Percentiles rank a stretch among this genome's conserved stretches.
phyloP scores from a whole-genome alignment of 1,284 basidiomycete species.

The Ceratobasidium sp. region DNA sequence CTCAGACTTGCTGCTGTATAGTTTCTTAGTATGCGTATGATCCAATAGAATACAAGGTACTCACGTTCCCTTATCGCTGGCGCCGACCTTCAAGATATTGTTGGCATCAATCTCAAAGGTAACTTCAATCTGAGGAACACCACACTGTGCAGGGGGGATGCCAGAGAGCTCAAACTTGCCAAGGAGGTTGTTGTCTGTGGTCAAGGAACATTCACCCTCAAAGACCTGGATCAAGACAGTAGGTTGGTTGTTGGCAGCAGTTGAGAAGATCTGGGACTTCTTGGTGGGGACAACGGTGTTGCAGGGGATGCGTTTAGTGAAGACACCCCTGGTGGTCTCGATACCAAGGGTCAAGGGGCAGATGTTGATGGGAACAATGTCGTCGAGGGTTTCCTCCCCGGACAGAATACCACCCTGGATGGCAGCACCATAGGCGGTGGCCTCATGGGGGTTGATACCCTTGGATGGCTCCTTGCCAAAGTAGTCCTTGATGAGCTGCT shows the following conservation, averaged over 20 bases:
- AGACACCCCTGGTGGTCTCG: constrained; percentile 97
- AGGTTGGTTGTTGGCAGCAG: constrained; percentile 92
- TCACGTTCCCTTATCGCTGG: constrained; percentile 89
- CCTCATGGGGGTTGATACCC: constrained; percentile 95
- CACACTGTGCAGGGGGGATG: constrained; percentile 94
- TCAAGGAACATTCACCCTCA: constrained; percentile 93
- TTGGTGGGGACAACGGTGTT: constrained; percentile 98
- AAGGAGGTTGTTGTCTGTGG: constrained; percentile 97
- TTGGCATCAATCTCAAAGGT: constrained; percentile 94
- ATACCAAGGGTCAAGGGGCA: constrained; percentile 95
- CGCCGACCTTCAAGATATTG: constrained; percentile 88
- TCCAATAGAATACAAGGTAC: constrained; percentile 47
- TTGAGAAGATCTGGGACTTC: constrained; percentile 98
- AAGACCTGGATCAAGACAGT: constrained; percentile 90
- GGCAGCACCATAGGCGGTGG: constrained; percentile 95
- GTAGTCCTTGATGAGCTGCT: constrained; percentile 94
- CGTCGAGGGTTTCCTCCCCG: constrained; percentile 81
- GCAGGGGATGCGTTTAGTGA: constrained; percentile 95
- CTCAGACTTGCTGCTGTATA: constrained; percentile 77
- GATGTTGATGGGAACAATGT: constrained; percentile 95
- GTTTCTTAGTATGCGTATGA: background rate
- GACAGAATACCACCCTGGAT: constrained; percentile 97
- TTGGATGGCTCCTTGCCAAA: constrained; percentile 93
- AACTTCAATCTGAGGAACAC: constrained; percentile 94
- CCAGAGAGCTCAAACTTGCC: constrained; percentile 94